A percentile compares a stretch with the other conserved stretches of the same genome.
Evolutionary conservation across 2,329 filamentous ascomycete species (phyloP).

Genomic region (Scedosporium aurantiacum): DNA sequence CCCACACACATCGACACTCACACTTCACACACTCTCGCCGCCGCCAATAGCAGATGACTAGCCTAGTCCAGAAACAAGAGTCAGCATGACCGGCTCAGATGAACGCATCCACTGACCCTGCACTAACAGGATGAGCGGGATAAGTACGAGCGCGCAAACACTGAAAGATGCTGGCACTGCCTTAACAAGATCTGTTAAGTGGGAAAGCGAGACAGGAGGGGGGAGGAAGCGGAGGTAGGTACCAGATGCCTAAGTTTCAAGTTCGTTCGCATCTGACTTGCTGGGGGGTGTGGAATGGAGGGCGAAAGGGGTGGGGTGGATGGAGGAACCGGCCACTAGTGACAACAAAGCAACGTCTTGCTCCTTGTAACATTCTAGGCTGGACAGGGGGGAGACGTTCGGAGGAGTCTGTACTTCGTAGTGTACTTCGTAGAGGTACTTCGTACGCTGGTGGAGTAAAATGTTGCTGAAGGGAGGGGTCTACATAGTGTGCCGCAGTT

Average conservation of each 20-base stretch:
- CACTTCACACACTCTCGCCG: background rate
- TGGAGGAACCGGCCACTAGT: background rate
- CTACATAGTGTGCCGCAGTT: background rate
- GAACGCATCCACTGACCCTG: background rate
- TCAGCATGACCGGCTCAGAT: background rate
- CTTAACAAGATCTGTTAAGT: too few relatives aligned
- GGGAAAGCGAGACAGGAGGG: background rate
- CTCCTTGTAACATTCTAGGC: background rate
- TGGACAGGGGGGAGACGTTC: too few relatives aligned
- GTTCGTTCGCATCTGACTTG: background rate
- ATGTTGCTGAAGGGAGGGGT: background rate
- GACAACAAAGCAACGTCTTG: background rate
- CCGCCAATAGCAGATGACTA: background rate
- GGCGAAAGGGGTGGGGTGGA: background rate
- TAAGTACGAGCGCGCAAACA: background rate
- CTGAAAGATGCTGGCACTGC: background rate
- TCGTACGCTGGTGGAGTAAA: too few relatives aligned
- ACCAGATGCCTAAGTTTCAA: background rate
- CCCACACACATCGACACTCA: too few relatives aligned
- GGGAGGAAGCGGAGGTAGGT: background rate
- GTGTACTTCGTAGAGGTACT: too few relatives aligned
- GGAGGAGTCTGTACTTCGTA: too few relatives aligned
- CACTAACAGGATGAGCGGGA: background rate
- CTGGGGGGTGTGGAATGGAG: background rate
- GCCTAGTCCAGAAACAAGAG: background rate